Evolutionary conservation across 2,329 filamentous ascomycete species (phyloP), one percentile per base, ranked within the genome.

Genomic region (Alternaria sp.): DNA sequence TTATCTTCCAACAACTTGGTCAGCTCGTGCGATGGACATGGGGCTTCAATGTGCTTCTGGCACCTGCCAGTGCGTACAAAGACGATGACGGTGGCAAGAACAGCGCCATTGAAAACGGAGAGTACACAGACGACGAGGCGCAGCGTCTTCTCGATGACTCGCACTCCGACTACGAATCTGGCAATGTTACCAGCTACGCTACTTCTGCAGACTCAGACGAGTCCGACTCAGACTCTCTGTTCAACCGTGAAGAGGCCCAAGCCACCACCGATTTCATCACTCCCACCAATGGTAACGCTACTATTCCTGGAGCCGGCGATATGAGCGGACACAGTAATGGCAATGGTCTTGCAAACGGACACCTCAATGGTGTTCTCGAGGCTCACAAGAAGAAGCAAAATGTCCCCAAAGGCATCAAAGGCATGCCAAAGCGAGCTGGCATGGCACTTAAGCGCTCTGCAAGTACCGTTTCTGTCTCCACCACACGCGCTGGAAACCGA

Each of bases 1-100:
- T 99, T 63, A 96, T 99, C 68, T 99, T 99, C 81, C 95, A 99
- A 81, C 95, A 99, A 78, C 87, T 99, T 3, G 95, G 95, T 22
- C 95, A 99, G 79, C 83, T 98, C 26, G 89, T 99, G 20, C 88
- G 95, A 60, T 99, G 95, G 95, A 97, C 92, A 64, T 99, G 95
- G 95, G 95, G 95, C 11, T 98, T 97, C 78, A 93, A 97, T 71
- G 89, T 98, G 38, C 84, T 99, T 18, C 84, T 99, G n/a, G 94
- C 94, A 18, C 93, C 94, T 18, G 91, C 92, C 67, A 88, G 90
- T 49, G 87, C 86, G 63, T 92, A 92, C 71, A 82, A 85, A 12
- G 88, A 91, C 54, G 89, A 91, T 59, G 83, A 86, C 39, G 75
- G 70, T 9, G 79, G 80, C 28, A 74, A 72, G 43, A 75, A 78